Evolutionary conservation across 352 stramenopile species (phyloP).

Genomic region (Blastocystis sp.): DNA sequence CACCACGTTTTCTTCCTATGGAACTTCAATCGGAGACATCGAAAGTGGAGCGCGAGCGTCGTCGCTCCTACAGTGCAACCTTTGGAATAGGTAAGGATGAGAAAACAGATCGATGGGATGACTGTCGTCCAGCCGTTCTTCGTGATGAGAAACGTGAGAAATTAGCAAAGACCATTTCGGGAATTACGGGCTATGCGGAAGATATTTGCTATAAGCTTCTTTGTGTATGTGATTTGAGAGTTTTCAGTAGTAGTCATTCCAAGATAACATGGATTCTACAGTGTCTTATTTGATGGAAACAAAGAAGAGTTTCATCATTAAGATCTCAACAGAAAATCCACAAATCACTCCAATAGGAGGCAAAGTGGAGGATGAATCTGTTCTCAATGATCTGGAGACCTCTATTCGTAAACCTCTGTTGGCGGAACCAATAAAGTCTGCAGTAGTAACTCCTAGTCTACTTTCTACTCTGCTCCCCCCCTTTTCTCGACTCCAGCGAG

Average conservation of each 20-base stretch:
- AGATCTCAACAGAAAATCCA: not conserved
- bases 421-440: not conserved
- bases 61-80: not conserved
- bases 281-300: conserved; percentile 49
- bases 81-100: not conserved
- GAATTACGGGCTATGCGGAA: conserved; percentile 28
- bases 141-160: conserved; percentile 1
- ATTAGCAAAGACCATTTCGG: conserved; percentile 5
- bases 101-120: not conserved
- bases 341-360: not conserved
- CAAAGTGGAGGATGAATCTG: conserved; percentile 9
- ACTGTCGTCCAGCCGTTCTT: not conserved
- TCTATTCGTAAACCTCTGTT: not conserved
- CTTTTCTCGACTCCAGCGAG: conserved; percentile 22
- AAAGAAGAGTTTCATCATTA: conserved; percentile 35
- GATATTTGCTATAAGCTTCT: conserved; percentile 45
- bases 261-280: conserved; percentile 55
- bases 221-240: not conserved
- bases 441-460: not conserved
- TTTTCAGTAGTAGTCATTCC: not conserved
- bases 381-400: conserved; percentile 48
- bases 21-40: not conserved
- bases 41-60: not conserved
- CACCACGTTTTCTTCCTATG: conserved; percentile 46
- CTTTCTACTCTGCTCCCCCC: not conserved